These are phyloP conservation scores for Stemphylium beticola DNA, from an alignment of 2,329 filamentous ascomycete genomes.

Conservation along the genomic window DNA sequence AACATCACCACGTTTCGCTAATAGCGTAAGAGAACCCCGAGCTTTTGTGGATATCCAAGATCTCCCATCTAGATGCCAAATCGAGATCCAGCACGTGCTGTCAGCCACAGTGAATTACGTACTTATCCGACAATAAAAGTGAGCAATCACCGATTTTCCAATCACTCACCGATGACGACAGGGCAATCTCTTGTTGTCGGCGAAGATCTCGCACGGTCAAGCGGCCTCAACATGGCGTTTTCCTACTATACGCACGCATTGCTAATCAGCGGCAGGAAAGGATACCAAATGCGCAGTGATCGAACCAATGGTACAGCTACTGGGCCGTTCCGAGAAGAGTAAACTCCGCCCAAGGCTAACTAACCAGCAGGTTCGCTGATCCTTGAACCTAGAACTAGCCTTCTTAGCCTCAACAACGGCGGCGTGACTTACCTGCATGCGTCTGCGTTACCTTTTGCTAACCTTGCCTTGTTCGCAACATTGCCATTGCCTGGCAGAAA, in stretches of 20 bases:
- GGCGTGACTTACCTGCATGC: conserved; percentile 3
- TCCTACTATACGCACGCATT: background rate
- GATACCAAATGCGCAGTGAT: too few relatives aligned
- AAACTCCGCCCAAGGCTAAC: too few relatives aligned
- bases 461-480: background rate
- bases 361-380: too few relatives aligned
- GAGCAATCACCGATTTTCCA: background rate
- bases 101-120: background rate
- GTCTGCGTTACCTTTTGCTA: background rate
- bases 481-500: background rate
- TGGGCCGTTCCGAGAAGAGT: too few relatives aligned
- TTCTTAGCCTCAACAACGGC: background rate
- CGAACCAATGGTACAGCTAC: too few relatives aligned
- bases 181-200: background rate
- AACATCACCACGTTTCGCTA: background rate
- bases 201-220: background rate
- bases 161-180: conserved; percentile 1
- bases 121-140: background rate
- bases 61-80: background rate
- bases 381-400: too few relatives aligned
- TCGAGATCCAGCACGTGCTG: background rate
- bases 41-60: background rate
- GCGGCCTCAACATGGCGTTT: conserved; percentile 4
- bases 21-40: background rate
- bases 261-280: background rate